Base-by-base conservation (phyloP, 2,329 filamentous ascomycete genomes). In the Stemphylium lycopersici region DNA sequence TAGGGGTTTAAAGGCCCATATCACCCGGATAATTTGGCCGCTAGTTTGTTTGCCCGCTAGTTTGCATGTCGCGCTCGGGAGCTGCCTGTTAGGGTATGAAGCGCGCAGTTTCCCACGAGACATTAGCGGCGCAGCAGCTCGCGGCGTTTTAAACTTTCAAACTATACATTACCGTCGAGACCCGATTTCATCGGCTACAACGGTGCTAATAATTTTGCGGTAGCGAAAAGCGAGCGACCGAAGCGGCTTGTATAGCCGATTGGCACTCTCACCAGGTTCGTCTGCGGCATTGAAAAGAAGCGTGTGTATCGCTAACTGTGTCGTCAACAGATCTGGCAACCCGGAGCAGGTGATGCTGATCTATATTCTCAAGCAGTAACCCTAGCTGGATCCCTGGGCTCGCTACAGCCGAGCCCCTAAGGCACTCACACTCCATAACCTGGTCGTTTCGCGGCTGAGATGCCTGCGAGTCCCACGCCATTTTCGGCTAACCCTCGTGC, bases 381-480 rank as follows among this genome's bases (percentile, higher is more conserved):
- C 2, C 6, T 22, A 22, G 12, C 20, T 18, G 16, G 3, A 10
- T 41, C 10, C 8, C 10, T n/a, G n/a, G 22, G 10, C n/a, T 18
- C 8, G 15, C 16, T n/a, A 15, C 12, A 6, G 12, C n/a, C 34
- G 32, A 22, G 18, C 44, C 13, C 16, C 8, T 18, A 39, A 46
- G 50, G 16, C 31, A 45, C 39, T 39, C 43, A 29, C 7, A 38
- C 22, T 36, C 20, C 12, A 42, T 16, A 37, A 22, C 24, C 26
- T 48, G 40, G 15, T 20, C 43, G 48, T 52, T 40, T 55, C 44
- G 24, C 49, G 32, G 36, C 43, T 52, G 42, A 48, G 16, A 37
- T 18, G 24, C 39, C n/a, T 36, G 31, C 24, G 48, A 16, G 16
- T 13, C 39, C 10, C 7, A 38, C 24, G 22, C 29, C 18, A 24